Conservation (phyloP, 2,329 filamentous ascomycete species). For the Triangularia verruculosa region DNA sequence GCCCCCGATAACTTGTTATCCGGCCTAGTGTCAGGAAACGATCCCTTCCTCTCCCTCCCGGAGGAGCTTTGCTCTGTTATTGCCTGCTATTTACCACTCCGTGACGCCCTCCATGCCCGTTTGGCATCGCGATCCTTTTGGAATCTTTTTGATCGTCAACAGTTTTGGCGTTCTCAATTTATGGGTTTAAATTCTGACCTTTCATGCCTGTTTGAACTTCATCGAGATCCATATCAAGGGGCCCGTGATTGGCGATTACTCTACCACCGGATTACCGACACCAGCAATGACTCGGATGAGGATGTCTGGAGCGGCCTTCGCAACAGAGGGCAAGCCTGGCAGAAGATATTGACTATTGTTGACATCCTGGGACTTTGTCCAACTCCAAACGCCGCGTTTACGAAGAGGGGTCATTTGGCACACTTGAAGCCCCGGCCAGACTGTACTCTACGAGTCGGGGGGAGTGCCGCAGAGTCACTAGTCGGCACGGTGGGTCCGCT, state of each 20-base stretch:
- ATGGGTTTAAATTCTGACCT: not conserved
- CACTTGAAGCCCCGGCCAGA: not conserved
- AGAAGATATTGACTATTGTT: too few relatives aligned
- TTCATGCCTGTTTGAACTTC: not conserved
- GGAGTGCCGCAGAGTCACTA: not conserved
- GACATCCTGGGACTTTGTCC: too few relatives aligned
- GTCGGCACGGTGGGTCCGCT: not conserved
- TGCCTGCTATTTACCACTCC: not conserved
- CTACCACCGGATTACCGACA: too few relatives aligned
- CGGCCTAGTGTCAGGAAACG: not conserved
- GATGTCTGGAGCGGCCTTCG: too few relatives aligned
- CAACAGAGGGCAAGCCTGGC: too few relatives aligned
- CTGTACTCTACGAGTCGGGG: not conserved
- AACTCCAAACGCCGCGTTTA: too few relatives aligned
- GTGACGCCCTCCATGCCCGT: not conserved
- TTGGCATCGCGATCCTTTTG: not conserved
- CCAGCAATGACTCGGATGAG: too few relatives aligned
- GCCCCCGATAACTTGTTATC: not conserved
- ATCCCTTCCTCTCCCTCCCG: not conserved
- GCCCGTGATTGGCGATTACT: not conserved
- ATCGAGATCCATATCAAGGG: not conserved
- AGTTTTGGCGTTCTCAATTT: not conserved
- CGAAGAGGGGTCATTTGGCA: too few relatives aligned
- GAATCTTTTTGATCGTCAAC: not conserved
- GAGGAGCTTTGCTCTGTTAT: not conserved